phyloP scores from a whole-genome alignment of 139 green algal genomes.

The Microglena sp. region DNA sequence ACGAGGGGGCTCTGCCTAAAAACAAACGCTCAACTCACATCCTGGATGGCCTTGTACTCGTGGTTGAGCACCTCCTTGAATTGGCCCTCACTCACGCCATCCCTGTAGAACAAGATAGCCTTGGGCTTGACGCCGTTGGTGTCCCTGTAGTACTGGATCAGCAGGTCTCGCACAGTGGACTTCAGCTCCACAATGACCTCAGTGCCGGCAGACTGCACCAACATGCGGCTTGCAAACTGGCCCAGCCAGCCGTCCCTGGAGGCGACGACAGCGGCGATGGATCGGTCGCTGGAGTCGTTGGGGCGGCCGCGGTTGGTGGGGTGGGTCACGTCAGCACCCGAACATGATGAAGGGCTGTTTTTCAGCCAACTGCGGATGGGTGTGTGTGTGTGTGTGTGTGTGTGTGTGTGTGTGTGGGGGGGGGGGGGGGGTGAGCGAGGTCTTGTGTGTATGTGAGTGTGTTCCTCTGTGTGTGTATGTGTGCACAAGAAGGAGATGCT shows the following conservation, averaged over 20 bases:
- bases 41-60: conserved; percentile 35
- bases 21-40: conserved; percentile 15
- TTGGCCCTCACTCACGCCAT: conserved; percentile 77
- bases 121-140: conserved; percentile 20
- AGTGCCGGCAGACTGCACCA: background rate
- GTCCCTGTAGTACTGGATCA: conserved; percentile 7
- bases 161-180: conserved; percentile 14
- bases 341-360: conserved; percentile 16
- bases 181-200: conserved; percentile 23
- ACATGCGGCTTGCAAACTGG: conserved; percentile 10
- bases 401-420: no score
- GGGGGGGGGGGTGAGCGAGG: no score
- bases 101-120: conserved; percentile 40
- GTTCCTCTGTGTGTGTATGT: no score
- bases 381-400: no score
- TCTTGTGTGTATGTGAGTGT: no score
- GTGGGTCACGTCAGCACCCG: conserved; percentile 33
- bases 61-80: conserved; percentile 59
- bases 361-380: no score
- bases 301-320: no score
- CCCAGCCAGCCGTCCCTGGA: conserved; percentile 10
- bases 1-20: no score
- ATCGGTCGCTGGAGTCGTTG: conserved; percentile 10
- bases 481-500: no score
- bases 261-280: conserved; percentile 21